Evolutionary conservation across 2,329 filamentous ascomycete species (phyloP).

Genomic region (Oidium heveae): DNA sequence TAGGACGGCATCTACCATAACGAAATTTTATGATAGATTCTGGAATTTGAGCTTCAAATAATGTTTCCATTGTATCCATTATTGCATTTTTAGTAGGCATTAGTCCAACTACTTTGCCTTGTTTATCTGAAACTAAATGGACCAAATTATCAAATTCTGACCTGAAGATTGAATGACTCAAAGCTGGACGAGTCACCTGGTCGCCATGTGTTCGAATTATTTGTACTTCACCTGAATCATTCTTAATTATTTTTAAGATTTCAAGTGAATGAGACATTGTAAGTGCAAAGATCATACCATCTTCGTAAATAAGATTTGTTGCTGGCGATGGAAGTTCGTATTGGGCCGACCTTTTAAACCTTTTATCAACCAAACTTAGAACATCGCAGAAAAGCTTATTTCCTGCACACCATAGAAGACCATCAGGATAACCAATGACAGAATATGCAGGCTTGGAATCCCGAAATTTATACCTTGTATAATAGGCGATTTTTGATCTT

Average conservation of each 20-base stretch:
- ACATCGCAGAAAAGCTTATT: conserved; percentile 28
- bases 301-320: conserved; percentile 22
- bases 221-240: conserved; percentile 5
- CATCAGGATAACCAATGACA: conserved; percentile 26
- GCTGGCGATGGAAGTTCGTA: conserved; percentile 28
- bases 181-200: conserved; percentile 11
- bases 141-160: conserved; percentile 4
- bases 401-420: conserved; percentile 31
- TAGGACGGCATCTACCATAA: conserved; percentile 21
- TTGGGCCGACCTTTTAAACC: conserved; percentile 21
- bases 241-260: conserved; percentile 20
- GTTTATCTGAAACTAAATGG: conserved; percentile 13
- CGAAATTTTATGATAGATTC: conserved; percentile 31
- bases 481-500: conserved; percentile 21
- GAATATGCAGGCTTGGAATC: conserved; percentile 26
- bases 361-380: conserved; percentile 25
- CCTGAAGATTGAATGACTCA: conserved; percentile 8
- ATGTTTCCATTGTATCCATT: conserved; percentile 11
- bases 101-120: conserved; percentile 11
- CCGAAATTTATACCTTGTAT: conserved; percentile 24
- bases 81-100: conserved; percentile 10
- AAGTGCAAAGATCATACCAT: conserved; percentile 23
- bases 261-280: conserved; percentile 29
- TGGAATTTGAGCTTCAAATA: conserved; percentile 32
- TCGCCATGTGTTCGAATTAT: conserved; percentile 12